phyloP scores from a whole-genome alignment of 2,329 filamentous ascomycete species.

The Truncatella angustata region DNA sequence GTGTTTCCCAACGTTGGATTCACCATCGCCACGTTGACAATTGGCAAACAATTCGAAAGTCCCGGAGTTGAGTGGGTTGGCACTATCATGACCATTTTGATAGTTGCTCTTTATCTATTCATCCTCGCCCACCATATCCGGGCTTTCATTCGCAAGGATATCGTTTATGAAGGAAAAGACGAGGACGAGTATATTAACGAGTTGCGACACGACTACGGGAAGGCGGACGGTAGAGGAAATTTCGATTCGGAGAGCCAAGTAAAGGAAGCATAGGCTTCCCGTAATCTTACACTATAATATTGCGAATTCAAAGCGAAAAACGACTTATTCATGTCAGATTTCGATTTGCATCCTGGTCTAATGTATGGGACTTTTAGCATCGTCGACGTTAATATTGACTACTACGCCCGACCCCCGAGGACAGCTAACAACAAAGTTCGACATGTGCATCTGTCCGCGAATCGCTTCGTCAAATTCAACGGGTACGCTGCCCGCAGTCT shows the following conservation, averaged over 20 bases:
- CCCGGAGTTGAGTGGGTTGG: conserved; percentile 50
- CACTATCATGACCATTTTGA: conserved; percentile 52
- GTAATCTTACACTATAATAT: no score
- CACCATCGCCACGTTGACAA: conserved; percentile 55
- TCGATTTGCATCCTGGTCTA: no score
- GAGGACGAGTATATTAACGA: conserved; percentile 42
- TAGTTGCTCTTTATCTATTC: conserved; percentile 55
- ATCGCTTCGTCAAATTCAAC: no score
- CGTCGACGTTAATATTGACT: neutral
- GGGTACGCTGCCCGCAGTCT: neutral
- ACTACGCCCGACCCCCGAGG: neutral
- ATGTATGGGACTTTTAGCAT: neutral
- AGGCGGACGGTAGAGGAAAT: neutral
- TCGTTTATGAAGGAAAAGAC: conserved; percentile 59
- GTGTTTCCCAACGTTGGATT: conserved; percentile 67
- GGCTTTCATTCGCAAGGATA: conserved; percentile 48
- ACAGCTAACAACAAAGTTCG: neutral
- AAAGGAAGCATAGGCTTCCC: neutral
- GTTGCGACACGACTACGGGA: conserved; percentile 15
- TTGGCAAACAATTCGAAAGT: conserved; percentile 53
- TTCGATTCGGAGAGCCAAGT: neutral
- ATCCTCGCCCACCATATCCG: conserved; percentile 46
- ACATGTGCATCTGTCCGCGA: no score
- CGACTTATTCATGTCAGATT: no score
- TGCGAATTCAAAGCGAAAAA: no score